A percentile compares a stretch with the other conserved stretches of the same genome.
phyloP scores from a whole-genome alignment of 2,329 filamentous ascomycete genomes.

The Botryotinia narcissicola region DNA sequence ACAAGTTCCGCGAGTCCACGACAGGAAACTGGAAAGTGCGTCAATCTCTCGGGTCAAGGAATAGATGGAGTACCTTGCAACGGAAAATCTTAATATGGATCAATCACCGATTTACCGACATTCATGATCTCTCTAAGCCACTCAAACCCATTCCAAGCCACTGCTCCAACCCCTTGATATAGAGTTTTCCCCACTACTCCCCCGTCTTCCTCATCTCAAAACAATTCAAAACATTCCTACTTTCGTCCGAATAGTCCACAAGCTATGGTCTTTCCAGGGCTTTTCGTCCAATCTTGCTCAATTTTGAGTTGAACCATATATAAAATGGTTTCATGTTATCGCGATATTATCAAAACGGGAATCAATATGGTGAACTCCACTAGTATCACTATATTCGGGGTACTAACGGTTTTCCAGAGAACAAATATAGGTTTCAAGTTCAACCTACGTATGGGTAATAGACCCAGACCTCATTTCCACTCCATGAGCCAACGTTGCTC shows the following conservation, averaged over 20 bases:
- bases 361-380: neutral
- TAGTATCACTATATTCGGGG: neutral
- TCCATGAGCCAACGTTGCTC: neutral
- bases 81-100: constrained; percentile 7
- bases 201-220: neutral
- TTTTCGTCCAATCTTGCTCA: neutral
- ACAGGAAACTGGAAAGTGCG: neutral
- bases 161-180: constrained; percentile 4
- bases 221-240: neutral
- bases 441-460: neutral
- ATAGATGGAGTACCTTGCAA: neutral
- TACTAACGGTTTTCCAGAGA: neutral
- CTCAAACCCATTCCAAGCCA: neutral
- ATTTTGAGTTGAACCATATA: constrained; percentile 1
- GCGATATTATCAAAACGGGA: neutral
- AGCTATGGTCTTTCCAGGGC: neutral
- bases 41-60: neutral
- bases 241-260: neutral
- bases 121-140: neutral
- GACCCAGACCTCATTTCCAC: constrained; percentile 10
- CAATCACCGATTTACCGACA: constrained; percentile 9
- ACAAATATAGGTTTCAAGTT: neutral
- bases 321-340: neutral
- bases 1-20: neutral
- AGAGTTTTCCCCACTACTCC: neutral